Evolutionary conservation across 2,329 filamentous ascomycete genomes (phyloP).

Genomic region (Sclerotiophoma versabilis): DNA sequence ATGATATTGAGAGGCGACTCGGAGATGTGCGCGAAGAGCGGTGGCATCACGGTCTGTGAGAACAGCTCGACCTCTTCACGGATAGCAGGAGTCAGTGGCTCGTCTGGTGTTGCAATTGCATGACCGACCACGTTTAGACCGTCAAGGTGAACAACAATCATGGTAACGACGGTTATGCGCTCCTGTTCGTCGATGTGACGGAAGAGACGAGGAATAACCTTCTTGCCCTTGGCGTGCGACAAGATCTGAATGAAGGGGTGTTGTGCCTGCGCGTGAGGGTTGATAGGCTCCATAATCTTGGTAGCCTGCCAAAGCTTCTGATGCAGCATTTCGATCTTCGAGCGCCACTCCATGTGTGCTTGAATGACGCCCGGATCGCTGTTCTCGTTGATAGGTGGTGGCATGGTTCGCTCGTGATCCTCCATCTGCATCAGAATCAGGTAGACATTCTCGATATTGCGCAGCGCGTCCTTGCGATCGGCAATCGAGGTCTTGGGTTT

Average conservation of each 20-base stretch:
- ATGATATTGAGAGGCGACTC: slow-evolving; percentile 92
- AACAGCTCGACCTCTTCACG: slow-evolving; percentile 95
- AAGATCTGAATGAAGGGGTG: slow-evolving; percentile 98
- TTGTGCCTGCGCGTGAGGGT: slow-evolving; percentile 63
- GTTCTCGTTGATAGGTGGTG: slow-evolving; percentile 68
- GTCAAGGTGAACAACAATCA: slow-evolving; percentile 94
- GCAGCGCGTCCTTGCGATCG: slow-evolving; percentile 82
- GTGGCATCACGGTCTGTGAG: slow-evolving; percentile 84
- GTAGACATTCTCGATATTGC: slow-evolving; percentile 90
- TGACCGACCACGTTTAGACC: slow-evolving; percentile 87
- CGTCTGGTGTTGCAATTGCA: slow-evolving; percentile 75
- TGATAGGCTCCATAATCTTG: slow-evolving; percentile 93
- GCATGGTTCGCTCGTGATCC: slow-evolving; percentile 85
- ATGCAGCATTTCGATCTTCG: slow-evolving; percentile 74
- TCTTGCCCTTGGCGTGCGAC: slow-evolving; percentile 95
- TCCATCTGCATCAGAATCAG: slow-evolving; percentile 90
- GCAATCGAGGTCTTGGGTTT: slow-evolving; percentile 61
- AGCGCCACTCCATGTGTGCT: slow-evolving; percentile 80
- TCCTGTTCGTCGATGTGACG: slow-evolving; percentile 91
- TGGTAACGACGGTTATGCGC: slow-evolving; percentile 91
- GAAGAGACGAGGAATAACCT: slow-evolving; percentile 93
- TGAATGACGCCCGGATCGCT: slow-evolving; percentile 73
- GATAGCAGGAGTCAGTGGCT: slow-evolving; percentile 71
- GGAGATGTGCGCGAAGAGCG: slow-evolving; percentile 86
- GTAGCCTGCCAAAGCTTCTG: slow-evolving; percentile 82